Conservation (phyloP, 371 early-diverging fungal species). For the Rhizomucor pusillus region DNA sequence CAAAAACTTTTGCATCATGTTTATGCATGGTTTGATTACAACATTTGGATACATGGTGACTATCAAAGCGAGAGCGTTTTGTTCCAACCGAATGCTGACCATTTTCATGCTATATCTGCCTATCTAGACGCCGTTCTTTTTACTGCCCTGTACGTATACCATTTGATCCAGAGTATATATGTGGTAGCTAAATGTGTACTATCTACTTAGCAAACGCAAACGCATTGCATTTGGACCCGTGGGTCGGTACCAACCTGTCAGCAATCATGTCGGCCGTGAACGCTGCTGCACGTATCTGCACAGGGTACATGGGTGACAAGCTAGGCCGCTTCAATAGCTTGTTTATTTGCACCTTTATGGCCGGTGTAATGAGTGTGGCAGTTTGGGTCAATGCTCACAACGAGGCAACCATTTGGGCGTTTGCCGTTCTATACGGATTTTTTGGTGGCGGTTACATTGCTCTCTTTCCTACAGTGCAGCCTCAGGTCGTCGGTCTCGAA, state of each 20-base stretch:
- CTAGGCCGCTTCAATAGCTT: slow-evolving; percentile 61
- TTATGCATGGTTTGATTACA: slow-evolving; percentile 24
- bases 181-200: not conserved
- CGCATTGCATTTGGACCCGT: slow-evolving; percentile 24
- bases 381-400: slow-evolving; percentile 41
- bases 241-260: slow-evolving; percentile 39
- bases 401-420: slow-evolving; percentile 37
- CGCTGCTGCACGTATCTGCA: slow-evolving; percentile 43
- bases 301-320: slow-evolving; percentile 53
- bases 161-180: not conserved
- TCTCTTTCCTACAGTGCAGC: slow-evolving; percentile 46
- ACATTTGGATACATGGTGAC: slow-evolving; percentile 32
- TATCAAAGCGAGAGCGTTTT: slow-evolving; percentile 1
- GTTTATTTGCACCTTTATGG: slow-evolving; percentile 40
- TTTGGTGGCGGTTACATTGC: slow-evolving; percentile 56
- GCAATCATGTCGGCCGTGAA: slow-evolving; percentile 52
- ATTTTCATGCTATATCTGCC: not conserved
- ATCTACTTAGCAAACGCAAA: slow-evolving; percentile 26
- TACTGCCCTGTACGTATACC: slow-evolving; percentile 21
- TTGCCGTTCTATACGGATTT: slow-evolving; percentile 47
- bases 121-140: slow-evolving; percentile 27
- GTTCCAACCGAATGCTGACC: not conserved
- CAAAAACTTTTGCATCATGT: slow-evolving; percentile 23
- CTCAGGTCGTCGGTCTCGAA: slow-evolving; percentile 50
- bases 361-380: slow-evolving; percentile 35